These are phyloP conservation scores for Nannochloris sp. DNA, from an alignment of 139 green algal species.

Conservation along the genomic window DNA sequence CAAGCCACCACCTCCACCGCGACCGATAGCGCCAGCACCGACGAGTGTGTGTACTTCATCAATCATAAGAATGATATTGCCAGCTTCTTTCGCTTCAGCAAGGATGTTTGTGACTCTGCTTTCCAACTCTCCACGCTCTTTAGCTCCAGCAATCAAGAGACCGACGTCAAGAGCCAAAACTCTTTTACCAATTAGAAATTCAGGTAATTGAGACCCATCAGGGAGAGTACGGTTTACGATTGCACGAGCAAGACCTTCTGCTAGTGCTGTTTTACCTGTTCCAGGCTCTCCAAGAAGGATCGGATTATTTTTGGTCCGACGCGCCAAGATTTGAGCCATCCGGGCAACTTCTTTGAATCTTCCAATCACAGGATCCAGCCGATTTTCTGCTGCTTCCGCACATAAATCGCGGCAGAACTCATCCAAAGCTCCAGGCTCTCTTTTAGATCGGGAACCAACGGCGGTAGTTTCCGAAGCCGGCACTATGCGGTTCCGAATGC, in stretches of 20 bases:
- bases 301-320: constrained; percentile 89
- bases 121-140: constrained; percentile 97
- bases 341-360: constrained; percentile 79
- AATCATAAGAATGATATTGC: constrained; percentile 92
- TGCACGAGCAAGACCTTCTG: constrained; percentile 80
- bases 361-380: constrained; percentile 91
- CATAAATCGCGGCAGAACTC: constrained; percentile 90
- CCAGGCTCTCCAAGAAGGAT: constrained; percentile 96
- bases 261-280: constrained; percentile 85
- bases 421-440: constrained; percentile 53
- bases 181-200: constrained; percentile 81
- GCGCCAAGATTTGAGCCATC: constrained; percentile 86
- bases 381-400: constrained; percentile 48
- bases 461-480: not conserved
- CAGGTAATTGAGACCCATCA: constrained; percentile 63
- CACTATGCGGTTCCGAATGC: not conserved
- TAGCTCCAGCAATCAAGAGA: constrained; percentile 83
- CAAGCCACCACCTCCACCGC: constrained; percentile 64
- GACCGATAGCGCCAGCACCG: constrained; percentile 63
- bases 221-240: constrained; percentile 51
- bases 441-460: constrained; percentile 8
- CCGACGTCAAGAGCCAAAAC: constrained; percentile 90
- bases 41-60: constrained; percentile 94
- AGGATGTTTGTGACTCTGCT: constrained; percentile 84
- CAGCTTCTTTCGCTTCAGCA: constrained; percentile 53